Base-by-base conservation (phyloP, 2,329 filamentous ascomycete genomes). In the Cadophora sp. region DNA sequence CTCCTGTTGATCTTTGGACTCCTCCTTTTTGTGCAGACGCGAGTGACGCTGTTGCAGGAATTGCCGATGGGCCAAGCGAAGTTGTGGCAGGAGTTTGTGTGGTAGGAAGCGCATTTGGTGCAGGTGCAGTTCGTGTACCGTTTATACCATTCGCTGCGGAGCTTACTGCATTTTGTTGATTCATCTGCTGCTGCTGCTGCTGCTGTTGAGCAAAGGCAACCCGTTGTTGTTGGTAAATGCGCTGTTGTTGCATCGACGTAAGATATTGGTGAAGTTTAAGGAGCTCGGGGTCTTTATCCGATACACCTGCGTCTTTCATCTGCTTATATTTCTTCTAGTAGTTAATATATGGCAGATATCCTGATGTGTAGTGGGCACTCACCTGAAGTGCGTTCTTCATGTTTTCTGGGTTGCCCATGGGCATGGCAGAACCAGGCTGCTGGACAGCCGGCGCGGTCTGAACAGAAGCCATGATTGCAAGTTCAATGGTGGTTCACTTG, bases 291-390 rank as follows among this genome's bases (percentile, higher is more conserved):
- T 98, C 94, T 66, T 86, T 91, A 66, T 89, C 86, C 50, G 92
- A 88, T 27, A 97, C 91, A 73, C 94, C 94, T 75, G 91, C 86
- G 66, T 92, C 87, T 81, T 95, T 96, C 92, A 98, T 94, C 79
- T 92, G 89, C 77, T 92, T 91, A 73, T 92, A 96, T 86, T 93
- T 94, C 94, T 97, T 76, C 61, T 58, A 46, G 65, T 60, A 58
- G 68, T 79, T 85, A 78, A 69, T 55, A 58, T 26, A 59, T 66
- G 40, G 40, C 50, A 60, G 48, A 22, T 26, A 14, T 31, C n/a
- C 31, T 27, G 40, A 55, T 56, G 64, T 53, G 56, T 69, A 46
- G 12, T 63, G 56, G 43, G 62, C 37, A 80, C 85, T 77, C 85
- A 92, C 91, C 79, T 84, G 81, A 72, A 86, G 92, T 73, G 92